Conservation (phyloP, 257 asterid species). For the Galeopsis tetrahit region DNA sequence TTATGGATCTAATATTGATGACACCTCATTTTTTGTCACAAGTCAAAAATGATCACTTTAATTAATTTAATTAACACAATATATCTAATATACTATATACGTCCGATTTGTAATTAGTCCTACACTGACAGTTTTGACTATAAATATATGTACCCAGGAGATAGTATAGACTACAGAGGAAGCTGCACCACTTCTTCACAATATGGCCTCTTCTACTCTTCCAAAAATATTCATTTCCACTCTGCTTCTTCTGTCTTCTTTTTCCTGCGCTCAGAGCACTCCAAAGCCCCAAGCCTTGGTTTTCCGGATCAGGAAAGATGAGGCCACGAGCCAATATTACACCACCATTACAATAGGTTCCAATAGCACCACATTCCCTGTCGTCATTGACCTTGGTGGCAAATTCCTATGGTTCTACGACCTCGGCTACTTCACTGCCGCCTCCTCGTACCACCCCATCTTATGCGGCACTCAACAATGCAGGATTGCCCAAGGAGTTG, state of each 20-base stretch:
- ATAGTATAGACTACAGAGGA: too few relatives aligned
- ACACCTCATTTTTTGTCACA: constrained; percentile 8
- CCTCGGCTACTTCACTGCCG: constrained; percentile 42
- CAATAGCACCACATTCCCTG: constrained; percentile 40
- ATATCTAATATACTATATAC: too few relatives aligned
- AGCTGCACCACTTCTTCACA: constrained; percentile 5
- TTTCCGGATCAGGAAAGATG: constrained; percentile 52
- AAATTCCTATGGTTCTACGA: constrained; percentile 54
- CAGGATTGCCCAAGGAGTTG: constrained; percentile 39
- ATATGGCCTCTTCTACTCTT: constrained; percentile 36
- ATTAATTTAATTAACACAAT: too few relatives aligned
- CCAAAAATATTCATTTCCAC: constrained; percentile 24
- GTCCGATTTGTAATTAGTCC: neutral
- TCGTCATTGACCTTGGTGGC: constrained; percentile 53
- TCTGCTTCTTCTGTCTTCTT: neutral
- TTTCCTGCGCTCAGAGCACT: constrained; percentile 39
- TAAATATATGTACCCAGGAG: neutral
- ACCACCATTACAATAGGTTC: constrained; percentile 47
- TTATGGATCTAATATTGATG: constrained; percentile 34
- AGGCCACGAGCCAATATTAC: constrained; percentile 49
- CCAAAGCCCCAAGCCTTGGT: constrained; percentile 46
- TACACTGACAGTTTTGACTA: neutral
- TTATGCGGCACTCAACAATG: constrained; percentile 45
- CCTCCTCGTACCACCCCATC: constrained; percentile 50
- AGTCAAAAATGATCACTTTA: neutral